phyloP scores from a whole-genome alignment of 2,329 filamentous ascomycete species.

The Pseudocercospora eumusae region DNA sequence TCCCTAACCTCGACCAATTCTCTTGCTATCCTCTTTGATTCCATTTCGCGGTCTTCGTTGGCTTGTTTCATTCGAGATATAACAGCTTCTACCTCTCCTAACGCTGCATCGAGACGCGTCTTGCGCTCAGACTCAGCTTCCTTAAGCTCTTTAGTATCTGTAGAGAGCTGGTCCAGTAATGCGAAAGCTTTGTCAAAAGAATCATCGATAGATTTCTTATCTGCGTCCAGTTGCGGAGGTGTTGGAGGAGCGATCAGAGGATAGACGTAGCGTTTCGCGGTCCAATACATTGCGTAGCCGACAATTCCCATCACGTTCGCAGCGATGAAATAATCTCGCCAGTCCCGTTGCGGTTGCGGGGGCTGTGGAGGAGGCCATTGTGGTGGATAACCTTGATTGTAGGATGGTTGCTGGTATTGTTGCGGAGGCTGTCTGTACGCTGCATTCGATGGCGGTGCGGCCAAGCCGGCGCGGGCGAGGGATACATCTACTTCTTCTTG shows the following conservation, averaged over 20 bases:
- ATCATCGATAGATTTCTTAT: slow-evolving; percentile 89
- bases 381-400: slow-evolving; percentile 37
- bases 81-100: slow-evolving; percentile 81
- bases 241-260: slow-evolving; percentile 92
- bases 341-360: slow-evolving; percentile 76
- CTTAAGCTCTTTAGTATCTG: slow-evolving; percentile 88
- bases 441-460: slow-evolving; percentile 41
- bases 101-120: slow-evolving; percentile 75
- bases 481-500: slow-evolving; percentile 91
- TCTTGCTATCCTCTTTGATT: slow-evolving; percentile 80
- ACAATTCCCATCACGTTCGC: slow-evolving; percentile 90
- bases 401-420: slow-evolving; percentile 42
- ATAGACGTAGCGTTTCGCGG: slow-evolving; percentile 90
- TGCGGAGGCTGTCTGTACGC: slow-evolving; percentile 33
- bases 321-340: slow-evolving; percentile 99
- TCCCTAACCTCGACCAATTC: slow-evolving; percentile 82
- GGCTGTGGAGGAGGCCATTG: slow-evolving; percentile 57
- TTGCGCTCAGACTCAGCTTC: slow-evolving; percentile 81
- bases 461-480: slow-evolving; percentile 71
- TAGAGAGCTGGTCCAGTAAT: slow-evolving; percentile 85
- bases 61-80: slow-evolving; percentile 79
- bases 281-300: slow-evolving; percentile 81
- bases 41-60: slow-evolving; percentile 79
- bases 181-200: slow-evolving; percentile 91
- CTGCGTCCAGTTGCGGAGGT: slow-evolving; percentile 87